Evolutionary conservation across 495 filamentous ascomycete species (phyloP), one percentile per base, ranked within the genome.

Genomic region (Ascodesmis nigricans): DNA sequence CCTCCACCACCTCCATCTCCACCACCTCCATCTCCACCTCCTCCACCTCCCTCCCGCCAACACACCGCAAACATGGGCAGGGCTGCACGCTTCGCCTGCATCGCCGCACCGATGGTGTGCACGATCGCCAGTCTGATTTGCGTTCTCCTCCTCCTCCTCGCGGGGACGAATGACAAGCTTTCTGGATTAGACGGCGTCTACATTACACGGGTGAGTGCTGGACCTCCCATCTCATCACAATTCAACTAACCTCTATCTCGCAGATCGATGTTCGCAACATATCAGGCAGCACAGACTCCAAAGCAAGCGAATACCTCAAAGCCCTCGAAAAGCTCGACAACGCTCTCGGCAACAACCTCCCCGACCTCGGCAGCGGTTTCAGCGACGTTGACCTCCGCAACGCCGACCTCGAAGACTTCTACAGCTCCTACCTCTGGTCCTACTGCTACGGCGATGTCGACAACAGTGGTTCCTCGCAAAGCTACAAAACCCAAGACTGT

Each of bases 371-470:
- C 20, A 41, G 36, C 14, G 35, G 40, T 5, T 36, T 42, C 31
- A 20, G 21, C 29, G 64, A 61, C 47, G 16, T n/a, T 10, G 16
- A 29, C 29, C 53, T 69, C 40, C 61, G 59, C 7, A 62, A 67
- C 16, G 36, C 51, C 1, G 59, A 71, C 6, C 59, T 72, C 17
- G 60, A 60, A 34, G 72, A 90, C 54, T 66, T 71, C 48, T 95
- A 95, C 65, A 64, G 69, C 33, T 63, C 92, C 50, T 67, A 66
- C 41, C 62, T 97, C 18, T 91, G 75, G 76, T 75, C 75, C 50
- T 93, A 82, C 67, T 95, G 87, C 62, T 59, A 64, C 10, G 67
- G 69, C 28, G 58, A 55, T 3, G 44, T 52, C 5, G 44, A 59
- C 25, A 58, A 58, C 22, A 60, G 59, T 39, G 54, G 59, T 19